phyloP scores from a whole-genome alignment of 371 early-diverging fungal genomes.

The Mucor plumbeus region DNA sequence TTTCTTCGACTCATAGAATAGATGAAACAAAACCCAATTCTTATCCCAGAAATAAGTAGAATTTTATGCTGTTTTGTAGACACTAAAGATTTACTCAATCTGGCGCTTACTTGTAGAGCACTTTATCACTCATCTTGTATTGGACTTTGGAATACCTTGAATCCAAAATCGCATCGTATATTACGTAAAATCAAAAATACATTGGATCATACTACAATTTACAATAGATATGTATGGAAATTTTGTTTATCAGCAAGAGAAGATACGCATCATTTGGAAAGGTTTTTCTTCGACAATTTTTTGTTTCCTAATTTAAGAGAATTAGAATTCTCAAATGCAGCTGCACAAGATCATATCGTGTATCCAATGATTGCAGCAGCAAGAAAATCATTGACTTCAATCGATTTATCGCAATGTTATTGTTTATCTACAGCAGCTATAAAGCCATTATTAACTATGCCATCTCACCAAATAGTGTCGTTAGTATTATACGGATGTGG shows the following conservation, averaged over 20 bases:
- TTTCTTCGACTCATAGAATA: too few species aligned
- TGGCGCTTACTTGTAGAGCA: conserved; percentile 40
- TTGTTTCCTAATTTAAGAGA: conserved; percentile 41
- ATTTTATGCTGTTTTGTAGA: conserved; percentile 43
- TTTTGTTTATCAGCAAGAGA: conserved; percentile 39
- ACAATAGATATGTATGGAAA: conserved; percentile 36
- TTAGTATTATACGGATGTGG: conserved; percentile 49
- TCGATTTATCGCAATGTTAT: conserved; percentile 51
- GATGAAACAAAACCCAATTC: conserved; percentile 38
- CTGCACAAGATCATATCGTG: conserved; percentile 44
- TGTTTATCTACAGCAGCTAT: conserved; percentile 50
- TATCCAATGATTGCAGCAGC: conserved; percentile 34
- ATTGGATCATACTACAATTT: conserved; percentile 32
- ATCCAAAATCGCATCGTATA: conserved; percentile 42
- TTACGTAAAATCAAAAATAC: conserved; percentile 47
- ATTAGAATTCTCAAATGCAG: conserved; percentile 48
- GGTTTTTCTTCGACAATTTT: conserved; percentile 39
- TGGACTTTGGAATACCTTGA: conserved; percentile 41
- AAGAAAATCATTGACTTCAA: conserved; percentile 31
- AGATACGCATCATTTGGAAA: conserved; percentile 31
- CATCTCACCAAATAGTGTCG: conserved; percentile 30
- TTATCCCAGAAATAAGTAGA: conserved; percentile 48
- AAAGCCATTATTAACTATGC: conserved; percentile 34
- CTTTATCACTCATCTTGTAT: conserved; percentile 38
- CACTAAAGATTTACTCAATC: conserved; percentile 36